Conservation (phyloP, 2,329 filamentous ascomycete genomes). For the Ophioceras dolichostomum region DNA sequence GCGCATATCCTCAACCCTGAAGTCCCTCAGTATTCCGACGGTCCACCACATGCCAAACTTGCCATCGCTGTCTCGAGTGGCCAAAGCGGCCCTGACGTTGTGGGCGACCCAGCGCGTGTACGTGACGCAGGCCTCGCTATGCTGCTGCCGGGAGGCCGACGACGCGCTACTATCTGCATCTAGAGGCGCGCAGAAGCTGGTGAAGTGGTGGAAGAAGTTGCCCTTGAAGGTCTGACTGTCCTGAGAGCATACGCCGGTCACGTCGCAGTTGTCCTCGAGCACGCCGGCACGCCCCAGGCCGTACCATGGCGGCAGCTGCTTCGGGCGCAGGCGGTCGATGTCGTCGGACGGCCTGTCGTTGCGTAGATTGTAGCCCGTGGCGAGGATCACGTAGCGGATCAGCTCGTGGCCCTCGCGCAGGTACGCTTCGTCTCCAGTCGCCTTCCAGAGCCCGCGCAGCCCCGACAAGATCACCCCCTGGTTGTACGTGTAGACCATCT, state of each 20-base stretch:
- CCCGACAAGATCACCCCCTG: constrained; percentile 83
- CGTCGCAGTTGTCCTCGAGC: constrained; percentile 76
- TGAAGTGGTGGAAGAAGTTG: constrained; percentile 85
- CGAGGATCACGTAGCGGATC: constrained; percentile 58
- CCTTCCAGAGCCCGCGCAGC: constrained; percentile 66
- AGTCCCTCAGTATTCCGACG: constrained; percentile 34
- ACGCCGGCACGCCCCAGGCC: constrained; percentile 71
- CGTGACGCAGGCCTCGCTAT: constrained; percentile 46
- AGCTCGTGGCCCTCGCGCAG: constrained; percentile 71
- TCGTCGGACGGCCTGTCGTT: constrained; percentile 28
- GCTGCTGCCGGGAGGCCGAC: constrained; percentile 16
- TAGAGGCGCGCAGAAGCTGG: constrained; percentile 62
- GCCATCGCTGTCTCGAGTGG: constrained; percentile 54
- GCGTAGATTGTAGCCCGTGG: constrained; percentile 62
- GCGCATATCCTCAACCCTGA: constrained; percentile 14
- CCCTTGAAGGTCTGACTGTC: constrained; percentile 87
- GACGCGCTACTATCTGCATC: constrained; percentile 6
- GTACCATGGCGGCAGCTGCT: constrained; percentile 44
- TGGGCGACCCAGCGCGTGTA: constrained; percentile 68
- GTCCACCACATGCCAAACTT: constrained; percentile 88
- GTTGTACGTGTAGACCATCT: constrained; percentile 93
- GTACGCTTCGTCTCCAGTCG: constrained; percentile 59
- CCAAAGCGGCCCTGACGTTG: constrained; percentile 63
- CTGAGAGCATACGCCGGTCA: constrained; percentile 62
- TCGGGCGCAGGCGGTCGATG: constrained; percentile 16